A percentile compares a stretch with the other conserved stretches of the same genome.
phyloP scores from a whole-genome alignment of 805 yeast genomes.

The Candida insectalens region DNA sequence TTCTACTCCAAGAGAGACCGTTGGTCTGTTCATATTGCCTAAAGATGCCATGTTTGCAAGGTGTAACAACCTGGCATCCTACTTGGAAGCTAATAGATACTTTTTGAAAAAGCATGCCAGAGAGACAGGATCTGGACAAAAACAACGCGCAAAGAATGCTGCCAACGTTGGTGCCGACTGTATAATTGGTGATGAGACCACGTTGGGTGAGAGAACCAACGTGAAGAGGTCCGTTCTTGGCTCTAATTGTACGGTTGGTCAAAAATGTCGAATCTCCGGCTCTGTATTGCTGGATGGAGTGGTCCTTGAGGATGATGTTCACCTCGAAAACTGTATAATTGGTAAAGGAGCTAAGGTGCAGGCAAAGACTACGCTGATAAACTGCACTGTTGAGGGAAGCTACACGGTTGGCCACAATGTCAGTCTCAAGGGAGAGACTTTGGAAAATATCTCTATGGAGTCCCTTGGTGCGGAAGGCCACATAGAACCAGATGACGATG shows the following conservation, averaged over 20 bases:
- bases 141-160: constrained; percentile 20
- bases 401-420: constrained; percentile 54
- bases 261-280: constrained; percentile 80
- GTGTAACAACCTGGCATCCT: constrained; percentile 68
- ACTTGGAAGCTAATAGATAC: constrained; percentile 82
- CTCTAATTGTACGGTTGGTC: constrained; percentile 64
- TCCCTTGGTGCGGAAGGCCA: constrained; percentile 16
- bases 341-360: constrained; percentile 63
- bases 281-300: constrained; percentile 70
- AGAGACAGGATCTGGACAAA: constrained; percentile 8
- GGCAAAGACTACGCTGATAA: constrained; percentile 54
- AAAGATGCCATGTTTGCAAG: constrained; percentile 62
- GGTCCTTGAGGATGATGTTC: constrained; percentile 65
- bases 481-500: constrained; percentile 17
- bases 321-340: constrained; percentile 77
- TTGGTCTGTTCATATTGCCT: constrained; percentile 67
- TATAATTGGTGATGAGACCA: constrained; percentile 57
- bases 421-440: constrained; percentile 30
- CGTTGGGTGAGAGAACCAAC: constrained; percentile 71
- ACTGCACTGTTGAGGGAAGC: constrained; percentile 80
- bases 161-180: constrained; percentile 88
- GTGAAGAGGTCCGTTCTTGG: constrained; percentile 85
- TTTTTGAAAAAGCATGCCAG: constrained; percentile 59
- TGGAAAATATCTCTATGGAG: constrained; percentile 26
- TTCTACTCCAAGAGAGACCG: constrained; percentile 41